Evolutionary conservation across 2,329 filamentous ascomycete species (phyloP).

Genomic region (Talaromyces sp.): DNA sequence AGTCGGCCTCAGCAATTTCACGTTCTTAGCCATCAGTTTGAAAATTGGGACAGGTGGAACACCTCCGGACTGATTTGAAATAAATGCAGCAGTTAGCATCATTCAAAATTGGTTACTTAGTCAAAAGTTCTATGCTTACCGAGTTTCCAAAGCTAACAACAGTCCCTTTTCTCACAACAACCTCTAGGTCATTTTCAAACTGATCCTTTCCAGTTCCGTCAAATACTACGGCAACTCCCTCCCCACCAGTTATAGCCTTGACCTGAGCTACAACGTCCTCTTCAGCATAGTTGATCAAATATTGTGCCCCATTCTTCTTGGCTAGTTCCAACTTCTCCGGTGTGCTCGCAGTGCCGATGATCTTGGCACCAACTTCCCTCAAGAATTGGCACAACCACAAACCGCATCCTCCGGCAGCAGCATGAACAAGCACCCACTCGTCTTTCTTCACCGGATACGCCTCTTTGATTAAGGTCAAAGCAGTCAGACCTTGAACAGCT

Average conservation of each 20-base stretch:
- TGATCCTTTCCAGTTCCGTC: slow-evolving; percentile 77
- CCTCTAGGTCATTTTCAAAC: slow-evolving; percentile 68
- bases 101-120: not conserved
- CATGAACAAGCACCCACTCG: slow-evolving; percentile 75
- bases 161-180: slow-evolving; percentile 67
- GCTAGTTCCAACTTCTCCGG: slow-evolving; percentile 66
- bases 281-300: slow-evolving; percentile 70
- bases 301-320: slow-evolving; percentile 59
- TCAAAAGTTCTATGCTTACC: not conserved
- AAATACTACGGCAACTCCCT: slow-evolving; percentile 69
- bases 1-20: not conserved
- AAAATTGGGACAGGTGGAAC: not conserved
- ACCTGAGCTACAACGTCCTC: slow-evolving; percentile 71
- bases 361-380: slow-evolving; percentile 63
- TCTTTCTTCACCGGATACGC: slow-evolving; percentile 63
- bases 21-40: not conserved
- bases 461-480: slow-evolving; percentile 70
- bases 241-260: slow-evolving; percentile 71
- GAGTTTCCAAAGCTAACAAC: slow-evolving; percentile 74
- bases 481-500: slow-evolving; percentile 72
- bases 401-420: slow-evolving; percentile 74
- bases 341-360: slow-evolving; percentile 72
- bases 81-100: not conserved
- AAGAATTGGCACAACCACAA: slow-evolving; percentile 69
- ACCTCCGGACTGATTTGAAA: not conserved